Evolutionary conservation across 768 basidiomycete genomes (phyloP), one percentile per base, ranked within the genome.

Genomic region (Pleurotus tuber-regium): DNA sequence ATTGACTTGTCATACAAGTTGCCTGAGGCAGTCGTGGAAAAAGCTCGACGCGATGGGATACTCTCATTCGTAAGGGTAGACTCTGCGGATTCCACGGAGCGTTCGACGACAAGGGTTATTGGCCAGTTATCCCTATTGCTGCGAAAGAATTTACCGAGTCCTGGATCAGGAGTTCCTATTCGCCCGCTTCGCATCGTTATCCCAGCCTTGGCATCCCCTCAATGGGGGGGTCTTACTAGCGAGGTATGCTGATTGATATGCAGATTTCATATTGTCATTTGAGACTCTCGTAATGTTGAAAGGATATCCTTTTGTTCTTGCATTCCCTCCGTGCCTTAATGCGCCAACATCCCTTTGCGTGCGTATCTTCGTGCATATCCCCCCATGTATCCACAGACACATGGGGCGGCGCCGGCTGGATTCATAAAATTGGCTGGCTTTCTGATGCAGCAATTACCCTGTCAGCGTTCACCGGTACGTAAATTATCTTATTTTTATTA

Each of bases 241-340:
- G 63, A 80, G 65, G 89, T 90, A 69, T 60, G 76, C 40, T 28
- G 48, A 41, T 21, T 49, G 30, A 43, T 52, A n/a, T n/a, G n/a
- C 47, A 31, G 28, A 18, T 14, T 18, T 56, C 38, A 16, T 21
- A 24, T 14, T 25, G 24, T 16, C n/a, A n/a, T n/a, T 18, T 9
- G 18, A 7, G 21, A 18, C 16, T 33, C n/a, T 23, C 24, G 29
- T 23, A 42, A 44, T 18, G 14, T 47, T 30, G 40, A 43, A 56
- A 92, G 91, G 79, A 80, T 40, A 72, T 97, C 26, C 70, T 87
- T 51, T 72, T 72, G 23, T 93, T 98, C 66, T 65, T 98, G 43
- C 79, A 87, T 67, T 68, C 72, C 1, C 73, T 99, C 6, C 80
- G 87, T 43, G 64, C 67, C 5, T 59, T 86, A 16, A 65, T 94